These are phyloP conservation scores for Pisolithus albus DNA, from an alignment of 768 basidiomycete species.

Conservation along the genomic window DNA sequence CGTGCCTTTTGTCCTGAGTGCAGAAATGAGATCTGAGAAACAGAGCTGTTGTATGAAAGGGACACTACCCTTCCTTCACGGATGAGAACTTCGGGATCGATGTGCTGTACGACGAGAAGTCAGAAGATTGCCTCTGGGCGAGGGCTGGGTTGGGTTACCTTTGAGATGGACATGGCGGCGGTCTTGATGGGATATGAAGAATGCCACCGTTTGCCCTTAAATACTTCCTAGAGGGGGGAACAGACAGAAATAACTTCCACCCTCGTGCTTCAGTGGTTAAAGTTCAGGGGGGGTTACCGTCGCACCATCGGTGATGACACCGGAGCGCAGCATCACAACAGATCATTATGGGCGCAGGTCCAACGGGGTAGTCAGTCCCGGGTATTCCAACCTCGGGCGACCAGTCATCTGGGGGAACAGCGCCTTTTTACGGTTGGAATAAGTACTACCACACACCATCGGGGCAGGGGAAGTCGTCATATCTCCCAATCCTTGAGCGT, in stretches of 20 bases:
- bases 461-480: too few relatives aligned
- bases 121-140: background rate
- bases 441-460: too few relatives aligned
- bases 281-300: too few relatives aligned
- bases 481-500: too few relatives aligned
- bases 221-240: background rate
- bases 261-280: background rate
- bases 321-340: too few relatives aligned
- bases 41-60: background rate
- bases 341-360: too few relatives aligned
- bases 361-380: too few relatives aligned
- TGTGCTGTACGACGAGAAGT: constrained; percentile 37
- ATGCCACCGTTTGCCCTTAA: background rate
- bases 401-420: too few relatives aligned
- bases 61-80: constrained; percentile 43
- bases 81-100: constrained; percentile 64
- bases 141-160: constrained; percentile 28
- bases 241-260: background rate
- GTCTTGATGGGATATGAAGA: constrained; percentile 8
- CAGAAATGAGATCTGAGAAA: background rate
- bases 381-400: too few relatives aligned
- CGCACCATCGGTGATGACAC: too few relatives aligned
- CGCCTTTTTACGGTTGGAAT: too few relatives aligned
- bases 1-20: constrained; percentile 42
- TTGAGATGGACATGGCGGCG: constrained; percentile 51